A percentile compares a stretch with the other conserved stretches of the same genome.
Conservation (phyloP, 2,329 filamentous ascomycete species). For the Penicillium psychrosexuale region DNA sequence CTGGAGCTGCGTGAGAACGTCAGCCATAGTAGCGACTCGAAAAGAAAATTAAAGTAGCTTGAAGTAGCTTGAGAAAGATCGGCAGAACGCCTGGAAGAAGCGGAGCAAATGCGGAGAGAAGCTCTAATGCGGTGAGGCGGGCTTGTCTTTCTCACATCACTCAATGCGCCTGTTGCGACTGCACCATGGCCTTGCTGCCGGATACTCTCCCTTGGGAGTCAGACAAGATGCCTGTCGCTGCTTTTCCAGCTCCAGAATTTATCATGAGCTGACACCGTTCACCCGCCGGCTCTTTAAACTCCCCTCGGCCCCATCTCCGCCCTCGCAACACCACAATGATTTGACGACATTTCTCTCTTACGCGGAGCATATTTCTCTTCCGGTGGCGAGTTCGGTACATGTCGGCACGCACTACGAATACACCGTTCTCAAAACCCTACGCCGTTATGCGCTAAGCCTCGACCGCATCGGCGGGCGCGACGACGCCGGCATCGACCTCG, state of each 20-base stretch:
- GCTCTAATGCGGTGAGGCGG: constrained; percentile 23
- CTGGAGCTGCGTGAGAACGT: constrained; percentile 51
- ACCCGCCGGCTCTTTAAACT: constrained; percentile 38
- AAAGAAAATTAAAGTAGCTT: background rate
- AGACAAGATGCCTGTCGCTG: background rate
- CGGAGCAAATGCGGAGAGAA: constrained; percentile 24
- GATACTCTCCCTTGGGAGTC: background rate
- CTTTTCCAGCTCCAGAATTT: constrained; percentile 14
- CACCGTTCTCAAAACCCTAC: constrained; percentile 40
- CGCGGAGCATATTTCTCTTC: constrained; percentile 38
- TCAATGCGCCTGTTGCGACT: constrained; percentile 20
- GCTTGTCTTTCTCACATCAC: constrained; percentile 11
- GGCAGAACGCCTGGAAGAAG: constrained; percentile 1
- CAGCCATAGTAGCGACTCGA: constrained; percentile 36
- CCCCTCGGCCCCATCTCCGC: constrained; percentile 33
- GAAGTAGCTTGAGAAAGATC: background rate
- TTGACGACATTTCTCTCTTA: constrained; percentile 42
- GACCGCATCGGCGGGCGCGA: constrained; percentile 46
- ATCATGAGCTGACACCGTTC: constrained; percentile 26
- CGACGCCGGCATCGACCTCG: constrained; percentile 48
- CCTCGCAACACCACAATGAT: constrained; percentile 36
- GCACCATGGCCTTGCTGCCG: constrained; percentile 14
- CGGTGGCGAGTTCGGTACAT: constrained; percentile 40
- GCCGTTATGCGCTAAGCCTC: constrained; percentile 39
- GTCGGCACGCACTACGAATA: constrained; percentile 50